These are phyloP conservation scores for Colletotrichum sp. DNA, from an alignment of 2,329 filamentous ascomycete species.

Conservation along the genomic window DNA sequence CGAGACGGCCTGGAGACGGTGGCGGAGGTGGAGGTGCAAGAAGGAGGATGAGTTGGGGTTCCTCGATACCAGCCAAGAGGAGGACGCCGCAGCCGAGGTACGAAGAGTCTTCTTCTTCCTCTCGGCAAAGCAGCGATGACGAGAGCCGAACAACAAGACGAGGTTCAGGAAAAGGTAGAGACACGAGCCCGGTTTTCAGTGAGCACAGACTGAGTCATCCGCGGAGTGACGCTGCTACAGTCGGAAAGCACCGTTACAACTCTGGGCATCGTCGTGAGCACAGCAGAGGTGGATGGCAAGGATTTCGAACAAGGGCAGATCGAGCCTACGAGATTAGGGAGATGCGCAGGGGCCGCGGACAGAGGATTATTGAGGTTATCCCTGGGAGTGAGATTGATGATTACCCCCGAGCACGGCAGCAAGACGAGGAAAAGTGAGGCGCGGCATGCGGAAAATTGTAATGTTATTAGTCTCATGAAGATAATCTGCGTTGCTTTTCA, in stretches of 20 bases:
- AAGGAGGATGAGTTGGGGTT: not conserved
- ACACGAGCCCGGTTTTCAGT: not conserved
- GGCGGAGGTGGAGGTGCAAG: not conserved
- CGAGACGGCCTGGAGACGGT: not conserved
- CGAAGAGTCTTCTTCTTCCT: not conserved
- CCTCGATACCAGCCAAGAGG: not conserved
- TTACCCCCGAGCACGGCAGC: not conserved
- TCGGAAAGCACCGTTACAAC: not conserved
- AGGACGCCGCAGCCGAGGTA: not conserved
- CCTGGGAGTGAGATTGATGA: constrained; percentile 6
- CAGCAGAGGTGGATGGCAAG: constrained; percentile 1
- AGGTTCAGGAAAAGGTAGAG: not conserved
- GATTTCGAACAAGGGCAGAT: not conserved
- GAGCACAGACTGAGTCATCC: not conserved
- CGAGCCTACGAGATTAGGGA: constrained; percentile 1
- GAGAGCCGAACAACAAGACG: not conserved
- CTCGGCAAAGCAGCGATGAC: not conserved
- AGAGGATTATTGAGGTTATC: constrained; percentile 8
- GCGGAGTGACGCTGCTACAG: not conserved
- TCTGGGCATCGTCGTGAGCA: not conserved
- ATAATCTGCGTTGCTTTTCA: not conserved
- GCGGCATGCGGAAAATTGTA: not conserved
- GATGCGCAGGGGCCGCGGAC: not conserved
- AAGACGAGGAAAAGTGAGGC: not conserved
- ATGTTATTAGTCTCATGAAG: not conserved